Percentiles rank a stretch among this genome's conserved stretches.
phyloP scores from a whole-genome alignment of 2,329 filamentous ascomycete genomes.

The Alternaria triticina region DNA sequence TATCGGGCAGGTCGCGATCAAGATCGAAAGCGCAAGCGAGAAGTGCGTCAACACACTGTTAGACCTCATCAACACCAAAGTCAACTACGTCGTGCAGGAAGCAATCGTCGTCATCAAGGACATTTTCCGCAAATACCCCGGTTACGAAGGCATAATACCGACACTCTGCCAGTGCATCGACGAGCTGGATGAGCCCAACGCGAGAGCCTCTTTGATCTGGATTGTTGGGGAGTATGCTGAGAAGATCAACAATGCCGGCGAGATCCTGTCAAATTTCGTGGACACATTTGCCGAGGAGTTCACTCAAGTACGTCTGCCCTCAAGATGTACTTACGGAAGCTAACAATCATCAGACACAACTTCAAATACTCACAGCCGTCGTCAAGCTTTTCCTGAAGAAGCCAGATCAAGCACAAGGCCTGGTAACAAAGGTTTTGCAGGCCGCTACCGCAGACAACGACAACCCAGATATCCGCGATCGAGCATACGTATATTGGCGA shows the following conservation, averaged over 20 bases:
- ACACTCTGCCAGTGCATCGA: conserved; percentile 97
- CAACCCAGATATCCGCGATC: conserved; percentile 95
- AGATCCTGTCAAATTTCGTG: conserved; percentile 89
- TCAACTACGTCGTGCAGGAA: conserved; percentile 99
- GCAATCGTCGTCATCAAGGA: conserved; percentile 99
- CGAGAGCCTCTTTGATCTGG: conserved; percentile 92
- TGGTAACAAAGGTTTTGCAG: conserved; percentile 95
- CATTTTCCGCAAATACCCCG: conserved; percentile 95
- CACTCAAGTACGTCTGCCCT: conserved; percentile 70
- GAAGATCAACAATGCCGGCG: conserved; percentile 98
- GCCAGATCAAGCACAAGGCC: conserved; percentile 84
- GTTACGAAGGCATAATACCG: conserved; percentile 97
- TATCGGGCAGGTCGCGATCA: conserved; percentile 97
- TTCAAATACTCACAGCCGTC: conserved; percentile 95
- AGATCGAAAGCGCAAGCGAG: conserved; percentile 93
- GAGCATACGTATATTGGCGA: conserved; percentile 98
- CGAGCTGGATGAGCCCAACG: conserved; percentile 92
- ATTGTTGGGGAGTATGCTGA: conserved; percentile 99
- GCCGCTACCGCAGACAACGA: conserved; percentile 92
- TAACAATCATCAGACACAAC: conserved; percentile 73
- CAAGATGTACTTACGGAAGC: conserved; percentile 3
- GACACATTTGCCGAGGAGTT: conserved; percentile 97
- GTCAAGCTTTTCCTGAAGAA: conserved; percentile 98
- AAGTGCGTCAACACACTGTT: conserved; percentile 94
- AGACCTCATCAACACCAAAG: conserved; percentile 94